These are phyloP conservation scores for Prinsepia uniflora DNA, from an alignment of 306 rosid species.

Conservation along the genomic window DNA sequence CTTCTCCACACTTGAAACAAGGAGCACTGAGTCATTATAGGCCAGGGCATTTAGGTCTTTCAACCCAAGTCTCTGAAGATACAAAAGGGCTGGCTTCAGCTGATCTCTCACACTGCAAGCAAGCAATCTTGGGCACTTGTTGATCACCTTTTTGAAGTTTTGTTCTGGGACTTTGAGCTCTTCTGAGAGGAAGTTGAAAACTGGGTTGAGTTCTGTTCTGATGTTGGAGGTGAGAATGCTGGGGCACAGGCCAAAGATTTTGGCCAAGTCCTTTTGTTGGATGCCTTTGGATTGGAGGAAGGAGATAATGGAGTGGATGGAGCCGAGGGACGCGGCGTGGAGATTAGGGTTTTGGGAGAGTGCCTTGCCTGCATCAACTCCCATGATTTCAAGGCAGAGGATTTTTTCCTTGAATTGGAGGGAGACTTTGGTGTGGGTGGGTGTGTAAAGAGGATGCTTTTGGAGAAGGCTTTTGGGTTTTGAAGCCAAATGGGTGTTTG, in stretches of 20 bases:
- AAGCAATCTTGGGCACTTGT: slow-evolving; percentile 82
- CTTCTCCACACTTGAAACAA: slow-evolving; percentile 76
- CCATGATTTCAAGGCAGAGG: slow-evolving; percentile 86
- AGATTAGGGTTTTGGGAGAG: slow-evolving; percentile 71
- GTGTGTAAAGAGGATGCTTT: slow-evolving; percentile 61
- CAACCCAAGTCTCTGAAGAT: slow-evolving; percentile 73
- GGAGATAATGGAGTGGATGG: slow-evolving; percentile 56
- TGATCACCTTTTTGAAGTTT: slow-evolving; percentile 54
- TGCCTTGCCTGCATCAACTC: slow-evolving; percentile 82
- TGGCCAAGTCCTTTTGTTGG: slow-evolving; percentile 57
- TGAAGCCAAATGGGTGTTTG: slow-evolving; percentile 30
- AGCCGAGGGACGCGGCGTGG: slow-evolving; percentile 47
- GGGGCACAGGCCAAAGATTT: slow-evolving; percentile 90
- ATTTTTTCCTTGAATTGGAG: slow-evolving; percentile 81
- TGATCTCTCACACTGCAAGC: slow-evolving; percentile 69
- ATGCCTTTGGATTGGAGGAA: slow-evolving; percentile 79
- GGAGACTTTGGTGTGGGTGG: slow-evolving; percentile 53
- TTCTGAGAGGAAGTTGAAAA: slow-evolving; percentile 55
- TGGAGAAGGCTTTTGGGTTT: slow-evolving; percentile 66
- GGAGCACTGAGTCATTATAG: slow-evolving; percentile 54
- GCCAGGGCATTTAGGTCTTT: slow-evolving; percentile 60
- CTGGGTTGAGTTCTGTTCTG: slow-evolving; percentile 65
- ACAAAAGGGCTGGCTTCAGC: slow-evolving; percentile 68
- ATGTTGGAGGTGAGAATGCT: slow-evolving; percentile 62
- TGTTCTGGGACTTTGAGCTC: slow-evolving; percentile 64